Base-by-base conservation (phyloP, 2,329 filamentous ascomycete species). In the Aureobasidium subglaciale region DNA sequence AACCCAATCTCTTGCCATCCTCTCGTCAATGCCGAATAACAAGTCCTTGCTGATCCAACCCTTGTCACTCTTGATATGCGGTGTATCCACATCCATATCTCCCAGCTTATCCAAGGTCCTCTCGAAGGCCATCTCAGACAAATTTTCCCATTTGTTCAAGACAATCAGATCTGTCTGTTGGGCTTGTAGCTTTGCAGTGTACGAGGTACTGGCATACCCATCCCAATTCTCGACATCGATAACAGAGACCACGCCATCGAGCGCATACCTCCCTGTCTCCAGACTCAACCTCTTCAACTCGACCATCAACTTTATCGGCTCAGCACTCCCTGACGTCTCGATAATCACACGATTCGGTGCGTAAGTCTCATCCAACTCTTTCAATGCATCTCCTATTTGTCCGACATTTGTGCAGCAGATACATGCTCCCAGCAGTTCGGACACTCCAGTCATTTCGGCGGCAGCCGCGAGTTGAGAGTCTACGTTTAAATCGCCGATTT, bases 341-440 rank as follows among this genome's bases (percentile, higher is more conserved):
- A 99, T 85, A 52, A 99, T 83, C 70, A 99, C 93, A 55, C 93
- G 82, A 68, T 96, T 88, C 0, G 90, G 92, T 0, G 61, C 56
- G 42, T 79, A 73, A 34, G 79, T 73, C 24, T 74, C 70, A 49
- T 81, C 80, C 37, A 99, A 83, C 66, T 93, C 85, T 40, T 80
- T 74, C 16, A 99, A 83, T 1, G 92, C 91, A 45, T 87, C 84
- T 58, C 83, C 82, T 7, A 99, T 83, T 70, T 95, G 89, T 15
- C 93, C 93, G 59, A 99, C 92, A 24, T 97, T 86, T 69, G 97
- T 97, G 76, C 93, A 99, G 81, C 93, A 99, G 72, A 99, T 97
- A 74, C 93, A 97, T 62, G 92, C 93, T 70, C 96, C 95, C 54
- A 99, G 85, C 1, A 99, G 80, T 72, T 99, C 93, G 64, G 88